Base-by-base conservation (phyloP, 768 basidiomycete genomes). In the Suillus cothurnatus region DNA sequence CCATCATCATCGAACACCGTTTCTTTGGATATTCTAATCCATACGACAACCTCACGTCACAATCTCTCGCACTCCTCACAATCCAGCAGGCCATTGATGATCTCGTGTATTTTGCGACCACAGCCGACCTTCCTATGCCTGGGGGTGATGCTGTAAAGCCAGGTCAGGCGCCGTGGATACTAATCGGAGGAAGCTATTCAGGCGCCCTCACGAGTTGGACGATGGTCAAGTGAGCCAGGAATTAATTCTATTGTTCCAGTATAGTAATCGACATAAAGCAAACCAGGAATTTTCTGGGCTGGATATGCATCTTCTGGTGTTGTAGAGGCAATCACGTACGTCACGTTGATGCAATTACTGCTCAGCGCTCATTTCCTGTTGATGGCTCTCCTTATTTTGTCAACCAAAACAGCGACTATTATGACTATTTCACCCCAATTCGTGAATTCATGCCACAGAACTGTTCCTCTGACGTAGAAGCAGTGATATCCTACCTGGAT, bases 21-120 rank as follows among this genome's bases (percentile, higher is more conserved):
- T 93, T 88, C 80, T 92, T 87, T 67, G 91, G 91, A 17, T 75
- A 84, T n/a, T 92, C 90, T 64, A 93, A 91, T 71, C 91, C 91
- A 5, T 82, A 81, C 57, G 78, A 82, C 23, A 81, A 91, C 72
- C 81, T 92, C 32, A 84, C 79, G 39, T 83, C 83, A 36, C 74
- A 82, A 69, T 90, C 87, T 70, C 76, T 92, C 52, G 75, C 77
- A 55, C 68, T 85, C 15, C 88, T 88, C 72, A 91, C 88, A 1
- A 82, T 92, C 56, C 87, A 90, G 71, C 91, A 92, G 76, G 88
- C 89, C 12, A 86, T 91, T 67, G 86, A 91, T 59, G 90, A 92
- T 70, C 74, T 91, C 43, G 88, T 81, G 19, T 89, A 88, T 74
- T 92, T 92, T 70, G 82, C 88, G 21, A 80, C 87, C 68, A 90